These are phyloP conservation scores for Phytophthora melonis DNA, from an alignment of 352 stramenopile genomes.

Conservation along the genomic window DNA sequence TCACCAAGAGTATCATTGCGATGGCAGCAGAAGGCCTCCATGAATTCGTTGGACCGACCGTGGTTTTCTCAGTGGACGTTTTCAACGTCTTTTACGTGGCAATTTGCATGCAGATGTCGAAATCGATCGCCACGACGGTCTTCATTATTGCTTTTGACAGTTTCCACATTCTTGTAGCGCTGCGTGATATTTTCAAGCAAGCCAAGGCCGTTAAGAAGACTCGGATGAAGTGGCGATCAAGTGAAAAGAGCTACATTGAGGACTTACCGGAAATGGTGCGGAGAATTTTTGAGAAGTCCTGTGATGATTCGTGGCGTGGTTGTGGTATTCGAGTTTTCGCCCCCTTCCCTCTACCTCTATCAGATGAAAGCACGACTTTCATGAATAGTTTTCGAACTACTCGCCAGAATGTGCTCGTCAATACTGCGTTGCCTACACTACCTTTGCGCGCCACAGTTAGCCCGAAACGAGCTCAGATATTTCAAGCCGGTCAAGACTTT, in stretches of 20 bases:
- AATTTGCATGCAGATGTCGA: constrained; percentile 3
- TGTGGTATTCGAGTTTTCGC: constrained; percentile 4
- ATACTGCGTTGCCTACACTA: neutral
- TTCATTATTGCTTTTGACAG: neutral
- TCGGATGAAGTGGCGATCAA: neutral
- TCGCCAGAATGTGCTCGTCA: neutral
- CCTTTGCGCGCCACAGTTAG: neutral
- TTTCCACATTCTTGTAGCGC: neutral
- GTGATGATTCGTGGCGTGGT: neutral
- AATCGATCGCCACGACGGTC: neutral
- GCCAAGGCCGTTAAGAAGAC: neutral
- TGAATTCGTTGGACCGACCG: neutral
- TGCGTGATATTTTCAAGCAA: neutral
- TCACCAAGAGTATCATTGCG: neutral
- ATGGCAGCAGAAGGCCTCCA: neutral
- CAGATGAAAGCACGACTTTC: constrained; percentile 3
- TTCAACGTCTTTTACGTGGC: neutral
- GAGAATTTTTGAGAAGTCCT: neutral
- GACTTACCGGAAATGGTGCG: constrained; percentile 17
- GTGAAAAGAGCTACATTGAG: neutral
- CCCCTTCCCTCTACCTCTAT: neutral
- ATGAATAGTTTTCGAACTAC: neutral
- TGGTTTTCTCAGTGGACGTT: neutral
- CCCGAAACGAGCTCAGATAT: neutral
- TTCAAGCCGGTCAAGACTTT: neutral